Conservation (phyloP, 2,329 filamentous ascomycete species). For the Fusarium falciforme region DNA sequence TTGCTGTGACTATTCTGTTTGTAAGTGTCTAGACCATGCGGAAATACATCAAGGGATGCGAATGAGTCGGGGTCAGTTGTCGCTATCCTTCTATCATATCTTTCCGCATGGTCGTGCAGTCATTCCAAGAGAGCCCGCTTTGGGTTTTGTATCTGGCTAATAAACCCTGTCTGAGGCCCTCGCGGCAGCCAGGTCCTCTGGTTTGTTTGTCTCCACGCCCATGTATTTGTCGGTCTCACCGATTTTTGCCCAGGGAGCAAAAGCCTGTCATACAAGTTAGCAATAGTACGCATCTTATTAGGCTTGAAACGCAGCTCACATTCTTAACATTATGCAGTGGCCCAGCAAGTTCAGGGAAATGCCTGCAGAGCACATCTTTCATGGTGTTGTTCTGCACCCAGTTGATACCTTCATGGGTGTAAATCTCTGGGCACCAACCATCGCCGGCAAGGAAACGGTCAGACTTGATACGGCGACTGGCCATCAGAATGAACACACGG, state of each 20-base stretch:
- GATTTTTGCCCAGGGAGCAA: slow-evolving; percentile 26
- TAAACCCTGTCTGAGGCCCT: background rate
- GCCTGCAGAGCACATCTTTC: slow-evolving; percentile 26
- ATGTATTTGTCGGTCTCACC: slow-evolving; percentile 13
- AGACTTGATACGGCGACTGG: slow-evolving; percentile 22
- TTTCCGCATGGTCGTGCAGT: background rate
- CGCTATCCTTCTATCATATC: background rate
- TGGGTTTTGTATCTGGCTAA: background rate
- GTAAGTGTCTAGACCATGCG: background rate
- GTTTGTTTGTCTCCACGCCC: slow-evolving; percentile 20
- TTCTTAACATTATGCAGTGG: slow-evolving; percentile 14
- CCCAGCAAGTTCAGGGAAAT: slow-evolving; percentile 25
- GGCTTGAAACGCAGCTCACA: background rate
- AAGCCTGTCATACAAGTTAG: slow-evolving; percentile 6
- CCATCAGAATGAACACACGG: slow-evolving; percentile 29
- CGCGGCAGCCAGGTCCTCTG: background rate
- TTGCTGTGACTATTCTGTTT: background rate
- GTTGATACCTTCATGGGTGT: slow-evolving; percentile 19
- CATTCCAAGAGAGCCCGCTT: background rate
- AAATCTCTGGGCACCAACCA: slow-evolving; percentile 28
- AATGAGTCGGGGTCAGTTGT: background rate
- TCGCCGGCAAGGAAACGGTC: slow-evolving; percentile 24
- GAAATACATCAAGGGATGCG: background rate
- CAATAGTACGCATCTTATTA: fast-evolving
- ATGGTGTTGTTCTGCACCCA: slow-evolving; percentile 29